Base-by-base conservation (phyloP, 208 protist genomes). In the Crithidia thermophila region DNA sequence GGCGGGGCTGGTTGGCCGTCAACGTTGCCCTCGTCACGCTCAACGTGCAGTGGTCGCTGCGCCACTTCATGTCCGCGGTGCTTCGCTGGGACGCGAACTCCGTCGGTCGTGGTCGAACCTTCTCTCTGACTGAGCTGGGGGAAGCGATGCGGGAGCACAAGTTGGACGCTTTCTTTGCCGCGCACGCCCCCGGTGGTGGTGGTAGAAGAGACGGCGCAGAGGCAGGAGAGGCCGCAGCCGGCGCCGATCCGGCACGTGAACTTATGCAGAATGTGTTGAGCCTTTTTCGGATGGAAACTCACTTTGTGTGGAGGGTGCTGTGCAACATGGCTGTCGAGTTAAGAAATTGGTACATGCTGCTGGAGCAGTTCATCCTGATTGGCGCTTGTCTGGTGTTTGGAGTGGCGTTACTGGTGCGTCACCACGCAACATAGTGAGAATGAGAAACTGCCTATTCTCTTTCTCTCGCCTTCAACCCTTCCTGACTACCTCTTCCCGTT, bases 351-450 rank as follows among this genome's bases (percentile, higher is more conserved):
- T 77, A 69, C n/a, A 14, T 8, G 16, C n/a, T n/a, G 40, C 52
- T 56, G 25, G 75, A 86, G 66, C 34, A 68, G 28, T 20, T 60
- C 1, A 25, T 83, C 21, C 52, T 79, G 37, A 73, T 70, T 55
- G 65, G 47, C 21, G 56, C 77, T 14, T 40, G 68, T 11, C n/a
- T 14, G n/a, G 30, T 73, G n/a, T 52, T 80, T 57, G 72, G 82
- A 43, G 13, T 79, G 14, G 61, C 74, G n/a, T 40, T 85, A 37
- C 60, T 89, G 5, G n/a, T 89, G 11, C 75, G 84, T 10, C 79
- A 86, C 34, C 83, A 88, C 28, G 67, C 56, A 5, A 57, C 74
- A 28, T 79, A 55, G 7, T 4, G 51, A 60, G 6, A 37, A 20
- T 42, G 31, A 57, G 52, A 65, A 9, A 73, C 1, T 13, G 11